Evolutionary conservation across 768 basidiomycete genomes (phyloP).

Genomic region (Lactarius akahatsu): DNA sequence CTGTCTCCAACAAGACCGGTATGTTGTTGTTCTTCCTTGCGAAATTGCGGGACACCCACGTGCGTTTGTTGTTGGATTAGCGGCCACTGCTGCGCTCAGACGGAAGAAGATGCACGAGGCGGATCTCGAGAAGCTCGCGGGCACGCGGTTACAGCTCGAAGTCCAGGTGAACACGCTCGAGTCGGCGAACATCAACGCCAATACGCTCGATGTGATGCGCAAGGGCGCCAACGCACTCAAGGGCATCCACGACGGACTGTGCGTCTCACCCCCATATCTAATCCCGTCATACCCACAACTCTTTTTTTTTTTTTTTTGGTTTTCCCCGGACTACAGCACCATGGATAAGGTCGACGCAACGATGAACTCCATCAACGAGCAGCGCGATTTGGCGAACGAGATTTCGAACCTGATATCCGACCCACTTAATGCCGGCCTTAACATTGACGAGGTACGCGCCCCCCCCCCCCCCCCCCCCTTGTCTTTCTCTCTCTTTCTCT

Average conservation of each 20-base stretch:
- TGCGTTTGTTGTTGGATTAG: too few relatives aligned
- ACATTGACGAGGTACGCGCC: conserved; percentile 67
- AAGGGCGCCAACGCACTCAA: conserved; percentile 87
- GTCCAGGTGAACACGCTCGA: conserved; percentile 97
- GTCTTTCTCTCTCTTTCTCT: not conserved
- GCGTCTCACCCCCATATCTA: conserved; percentile 37
- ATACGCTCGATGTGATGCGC: conserved; percentile 98
- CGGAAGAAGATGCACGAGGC: conserved; percentile 89
- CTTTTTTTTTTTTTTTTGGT: too few relatives aligned
- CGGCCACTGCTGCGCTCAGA: conserved; percentile 84
- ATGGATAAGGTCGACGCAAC: conserved; percentile 87
- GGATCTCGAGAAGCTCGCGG: conserved; percentile 83
- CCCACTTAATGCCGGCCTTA: conserved; percentile 54
- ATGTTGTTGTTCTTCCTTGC: conserved; percentile 37
- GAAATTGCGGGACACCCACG: conserved; percentile 2
- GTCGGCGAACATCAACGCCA: conserved; percentile 95
- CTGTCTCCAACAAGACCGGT: conserved; percentile 92
- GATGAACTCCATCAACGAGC: conserved; percentile 85
- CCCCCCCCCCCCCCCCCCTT: too few relatives aligned
- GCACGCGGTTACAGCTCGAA: conserved; percentile 88
- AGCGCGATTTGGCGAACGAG: conserved; percentile 90
- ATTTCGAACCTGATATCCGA: conserved; percentile 85
- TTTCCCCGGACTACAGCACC: conserved; percentile 48
- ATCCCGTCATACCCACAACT: too few relatives aligned
- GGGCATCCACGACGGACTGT: conserved; percentile 89